Evolutionary conservation across 352 stramenopile genomes (phyloP), one percentile per base, ranked within the genome.

Genomic region (Globisporangium irregulare): DNA sequence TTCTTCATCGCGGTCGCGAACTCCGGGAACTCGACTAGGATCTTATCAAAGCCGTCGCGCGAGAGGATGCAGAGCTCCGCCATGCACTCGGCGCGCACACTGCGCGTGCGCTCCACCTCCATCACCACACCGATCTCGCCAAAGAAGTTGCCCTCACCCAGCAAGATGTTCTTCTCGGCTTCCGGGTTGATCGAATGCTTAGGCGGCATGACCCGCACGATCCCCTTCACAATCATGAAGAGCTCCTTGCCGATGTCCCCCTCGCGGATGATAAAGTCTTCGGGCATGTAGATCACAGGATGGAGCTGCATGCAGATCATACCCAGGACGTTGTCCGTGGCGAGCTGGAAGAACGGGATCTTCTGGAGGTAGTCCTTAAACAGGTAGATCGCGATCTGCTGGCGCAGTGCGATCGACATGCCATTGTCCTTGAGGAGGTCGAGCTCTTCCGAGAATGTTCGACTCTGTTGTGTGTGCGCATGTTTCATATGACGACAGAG

Each of bases 241-340:
- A 91, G 53, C 63, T 91, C 83, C 34, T 82, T 85, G 12, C 81
- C 81, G 56, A 88, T 89, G 48, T 91, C 82, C 3, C 79, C 81
- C 64, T 91, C 79, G 55, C 67, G 76, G 60, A 90, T 87, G 63
- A 90, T 84, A 53, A 76, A 84, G 68, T 87, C 81, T 34, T 84
- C 79, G 0, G 81, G 76, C 79, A 91, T 87, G 64, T 84, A 87
- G 62, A 91, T 87, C 41, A 89, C 78, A 32, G 86, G 79, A 18
- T 79, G 80, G 5, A 91, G 68, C 36, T 86, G 77, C 82, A 88
- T 88, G 65, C 82, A 91, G 60, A 91, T 88, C 77, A 87, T 91
- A 27, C 82, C 82, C 18, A 91, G 55, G 25, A 91, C 69, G 3
- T 77, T 67, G 54, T 91, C 82, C 1, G 79, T 84, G 48, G 80